Evolutionary conservation across 148 eudicot genomes (phyloP), one percentile per base, ranked within the genome.

Genomic region (Simmondsia chinensis): DNA sequence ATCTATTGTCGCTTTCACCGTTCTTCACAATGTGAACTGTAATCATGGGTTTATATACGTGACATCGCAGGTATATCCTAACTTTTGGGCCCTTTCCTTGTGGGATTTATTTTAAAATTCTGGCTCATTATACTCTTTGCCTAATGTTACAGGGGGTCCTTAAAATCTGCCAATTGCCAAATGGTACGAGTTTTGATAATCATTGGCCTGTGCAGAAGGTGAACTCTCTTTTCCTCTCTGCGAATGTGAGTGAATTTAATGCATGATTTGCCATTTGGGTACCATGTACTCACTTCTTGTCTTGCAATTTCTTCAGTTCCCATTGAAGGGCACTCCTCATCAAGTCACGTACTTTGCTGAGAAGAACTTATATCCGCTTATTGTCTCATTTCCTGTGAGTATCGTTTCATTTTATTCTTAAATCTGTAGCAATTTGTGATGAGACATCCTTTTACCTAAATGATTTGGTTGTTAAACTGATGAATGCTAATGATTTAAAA

Each of bases 191-290:
- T 35, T 91, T 78, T 45, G 97, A 91, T 68, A 91, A 91, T 67
- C 65, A 76, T 74, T 91, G 97, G 97, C 97, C 97, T 9, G 83
- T 91, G 34, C 95, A 91, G 48, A 91, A 91, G 63, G 97, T 85
- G 18, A 5, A 57, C 24, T 31, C 35, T 28, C 31, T 17, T 34
- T 32, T 31, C 17, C 32, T 3, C 21, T 12, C 49, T 2, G 15
- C 10, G 19, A 26, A 26, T 52, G 24, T 49, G 38, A 9, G 6
- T 50, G 47, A 15, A 21, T 20, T 36, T 39, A 10, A 40, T 51
- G 29, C 29, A 13, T 26, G 22, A 27, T 37, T 47, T 29, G 37
- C 33, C 20, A 7, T n/a, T 16, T 12, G 16, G 33, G 4, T 21
- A 3, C 27, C 26, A 31, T 47, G 37, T 18, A 20, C 56, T 56